Evolutionary conservation across 495 filamentous ascomycete species (phyloP), one percentile per base, ranked within the genome.

Genomic region (Xanthoparmelia taractica): DNA sequence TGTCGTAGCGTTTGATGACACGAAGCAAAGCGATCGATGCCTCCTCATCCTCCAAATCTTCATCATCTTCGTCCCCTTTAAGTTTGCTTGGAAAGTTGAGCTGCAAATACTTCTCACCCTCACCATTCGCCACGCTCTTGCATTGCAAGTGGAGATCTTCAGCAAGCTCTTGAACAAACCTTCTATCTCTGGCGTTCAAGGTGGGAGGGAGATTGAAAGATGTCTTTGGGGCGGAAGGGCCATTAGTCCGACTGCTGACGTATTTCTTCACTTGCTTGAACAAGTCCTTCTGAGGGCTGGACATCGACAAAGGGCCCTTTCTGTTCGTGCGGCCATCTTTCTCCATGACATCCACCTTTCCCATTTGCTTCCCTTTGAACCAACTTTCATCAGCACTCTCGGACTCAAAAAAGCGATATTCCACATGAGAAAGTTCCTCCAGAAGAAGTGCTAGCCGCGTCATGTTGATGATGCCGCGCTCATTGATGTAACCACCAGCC

Each of bases 401-500:
- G 11, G 85, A 80, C 70, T 97, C 92, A 68, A 97, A 99, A 70
- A 93, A 91, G 25, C 89, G 85, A 72, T 89, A 87, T 69, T 99
- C 95, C 37, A 94, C 88, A 64, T 89, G 79, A 34, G 86, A 86
- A 55, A 99, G 79, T 63, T 92, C 90, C 29, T 95, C 85, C 57
- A 99, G 75, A 55, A 99, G 82, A 40, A 91, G 75, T 12, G 81
- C 84, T 61, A 99, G 74, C 48, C 94, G 84, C 58, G 87, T 74
- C 67, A 97, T 73, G 69, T 97, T 93, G 71, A 99, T 96, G 52
- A 88, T 84, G 61, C 95, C 95, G 41, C 87, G 82, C 70, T 97
- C 91, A 73, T 99, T 99, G 73, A 99, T 95, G 71, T 99, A 99
- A 23, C 95, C 95, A 58, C 89, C 87, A 72, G 89, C 88, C 72